A percentile compares a stretch with the other conserved stretches of the same genome.
Conservation (phyloP, 2,329 filamentous ascomycete species). For the Paraphoma sp. region DNA sequence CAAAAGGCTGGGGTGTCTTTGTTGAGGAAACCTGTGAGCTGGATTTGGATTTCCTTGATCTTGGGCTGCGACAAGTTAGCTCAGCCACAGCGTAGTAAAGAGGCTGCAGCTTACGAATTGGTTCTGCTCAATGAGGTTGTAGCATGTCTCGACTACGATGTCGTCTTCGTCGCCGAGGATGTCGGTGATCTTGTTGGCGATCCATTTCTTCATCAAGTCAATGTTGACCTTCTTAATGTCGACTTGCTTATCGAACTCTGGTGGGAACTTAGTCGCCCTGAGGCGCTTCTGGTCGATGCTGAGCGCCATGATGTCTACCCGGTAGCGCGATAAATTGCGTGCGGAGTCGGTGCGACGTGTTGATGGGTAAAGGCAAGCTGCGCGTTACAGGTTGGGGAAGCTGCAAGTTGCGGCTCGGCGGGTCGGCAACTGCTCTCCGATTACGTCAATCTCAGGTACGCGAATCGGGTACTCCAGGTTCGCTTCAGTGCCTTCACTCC, state of each 20-base stretch:
- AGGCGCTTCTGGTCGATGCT: constrained; percentile 89
- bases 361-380: background rate
- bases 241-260: constrained; percentile 93
- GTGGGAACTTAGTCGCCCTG: constrained; percentile 89
- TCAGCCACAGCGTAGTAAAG: background rate
- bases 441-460: constrained; percentile 25
- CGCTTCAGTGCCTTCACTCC: background rate
- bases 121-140: constrained; percentile 72
- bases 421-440: constrained; percentile 7
- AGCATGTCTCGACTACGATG: constrained; percentile 86
- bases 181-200: constrained; percentile 82
- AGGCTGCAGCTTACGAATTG: constrained; percentile 70
- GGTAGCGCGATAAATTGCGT: background rate
- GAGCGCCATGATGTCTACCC: constrained; percentile 68
- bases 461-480: background rate
- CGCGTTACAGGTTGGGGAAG: constrained; percentile 9
- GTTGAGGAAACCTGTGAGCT: constrained; percentile 92
- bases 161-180: constrained; percentile 95
- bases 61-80: constrained; percentile 70
- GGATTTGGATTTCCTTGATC: constrained; percentile 93
- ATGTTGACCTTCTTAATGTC: constrained; percentile 98
- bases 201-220: constrained; percentile 99
- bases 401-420: constrained; percentile 16
- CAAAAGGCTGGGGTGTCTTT: constrained; percentile 90
- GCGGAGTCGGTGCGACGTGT: background rate